Evolutionary conservation across 2,329 filamentous ascomycete species (phyloP).

Genomic region (Colletotrichum plurivorum): DNA sequence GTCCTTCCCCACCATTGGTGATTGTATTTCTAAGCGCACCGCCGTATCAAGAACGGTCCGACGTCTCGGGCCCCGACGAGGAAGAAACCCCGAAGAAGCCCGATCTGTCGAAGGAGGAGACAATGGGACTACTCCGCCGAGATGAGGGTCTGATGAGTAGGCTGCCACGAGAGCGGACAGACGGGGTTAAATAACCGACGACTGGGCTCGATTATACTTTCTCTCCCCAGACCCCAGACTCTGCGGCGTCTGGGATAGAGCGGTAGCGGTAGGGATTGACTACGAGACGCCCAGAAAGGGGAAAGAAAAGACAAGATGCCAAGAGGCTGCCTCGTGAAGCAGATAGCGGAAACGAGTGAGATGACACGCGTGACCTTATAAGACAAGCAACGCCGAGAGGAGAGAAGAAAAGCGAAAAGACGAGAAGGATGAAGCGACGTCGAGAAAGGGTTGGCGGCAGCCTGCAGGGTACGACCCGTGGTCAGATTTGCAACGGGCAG

Average conservation of each 20-base stretch:
- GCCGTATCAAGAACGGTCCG: background rate
- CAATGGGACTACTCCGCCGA: too few relatives aligned
- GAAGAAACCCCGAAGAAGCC: slow-evolving; percentile 1
- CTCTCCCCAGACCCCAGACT: background rate
- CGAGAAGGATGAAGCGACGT: slow-evolving; percentile 23
- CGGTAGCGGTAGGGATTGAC: background rate
- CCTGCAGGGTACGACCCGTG: background rate
- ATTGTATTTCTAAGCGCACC: background rate
- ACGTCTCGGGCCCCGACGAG: background rate
- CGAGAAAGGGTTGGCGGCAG: slow-evolving; percentile 1
- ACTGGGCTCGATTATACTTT: slow-evolving; percentile 1
- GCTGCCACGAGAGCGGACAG: background rate
- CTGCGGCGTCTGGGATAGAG: slow-evolving; percentile 23
- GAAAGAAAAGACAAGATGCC: slow-evolving; percentile 29
- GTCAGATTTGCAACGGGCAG: background rate
- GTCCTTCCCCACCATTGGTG: background rate
- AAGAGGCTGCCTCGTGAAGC: slow-evolving; percentile 12
- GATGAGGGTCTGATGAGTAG: background rate
- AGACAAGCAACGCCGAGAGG: background rate
- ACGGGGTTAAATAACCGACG: background rate
- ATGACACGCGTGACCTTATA: background rate
- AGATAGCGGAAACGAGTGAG: background rate
- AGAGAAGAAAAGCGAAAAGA: background rate
- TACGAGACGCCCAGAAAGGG: background rate
- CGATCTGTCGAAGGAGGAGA: background rate